Base-by-base conservation (phyloP, 768 basidiomycete genomes). In the Dictyophora rubrovolvata region DNA sequence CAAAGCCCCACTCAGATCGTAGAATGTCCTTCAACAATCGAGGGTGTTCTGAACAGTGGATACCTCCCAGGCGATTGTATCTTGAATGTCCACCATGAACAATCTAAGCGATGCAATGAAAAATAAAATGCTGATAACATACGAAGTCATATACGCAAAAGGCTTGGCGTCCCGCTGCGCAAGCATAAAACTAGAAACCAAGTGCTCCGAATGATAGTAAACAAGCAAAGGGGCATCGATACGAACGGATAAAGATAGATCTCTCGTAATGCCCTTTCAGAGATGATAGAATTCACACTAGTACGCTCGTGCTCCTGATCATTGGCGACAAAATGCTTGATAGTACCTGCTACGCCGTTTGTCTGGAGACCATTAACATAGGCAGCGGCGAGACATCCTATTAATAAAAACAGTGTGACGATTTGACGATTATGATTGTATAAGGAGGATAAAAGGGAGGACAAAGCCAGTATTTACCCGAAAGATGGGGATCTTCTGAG, bases 281-380 rank as follows among this genome's bases (percentile, higher is more conserved):
- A 72, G 63, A 81, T 69, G 61, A 81, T 69, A 42, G 73, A 73
- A 65, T 82, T 73, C 63, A 82, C 87, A 23, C 70, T 85, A 70
- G 81, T 77, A 10, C 86, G 79, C 64, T 87, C 86, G 62, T 88
- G 79, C 68, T 91, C 88, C 69, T 89, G 89, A 72, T 92, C 89
- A 65, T 91, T 92, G 21, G 79, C 82, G 18, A 85, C 82, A 62
- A 87, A 91, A 67, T 92, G 90, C 68, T 92, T 92, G 74, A 91
- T 85, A 2, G 85, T 77, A 5, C 82, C 77, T 18, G 84, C 86
- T 49, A 93, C 82, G 1, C 89, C 88, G n/a, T 80, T 79, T 18
- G 69, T 79, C 69, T 93, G 90, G 2, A 89, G 77, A 7, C 88
- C 88, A 54, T 80, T 83, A n/a, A 89, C 77, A 63, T 89, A 91